Conservation (phyloP, 2,329 filamentous ascomycete genomes). For the Pyrenophora teres region DNA sequence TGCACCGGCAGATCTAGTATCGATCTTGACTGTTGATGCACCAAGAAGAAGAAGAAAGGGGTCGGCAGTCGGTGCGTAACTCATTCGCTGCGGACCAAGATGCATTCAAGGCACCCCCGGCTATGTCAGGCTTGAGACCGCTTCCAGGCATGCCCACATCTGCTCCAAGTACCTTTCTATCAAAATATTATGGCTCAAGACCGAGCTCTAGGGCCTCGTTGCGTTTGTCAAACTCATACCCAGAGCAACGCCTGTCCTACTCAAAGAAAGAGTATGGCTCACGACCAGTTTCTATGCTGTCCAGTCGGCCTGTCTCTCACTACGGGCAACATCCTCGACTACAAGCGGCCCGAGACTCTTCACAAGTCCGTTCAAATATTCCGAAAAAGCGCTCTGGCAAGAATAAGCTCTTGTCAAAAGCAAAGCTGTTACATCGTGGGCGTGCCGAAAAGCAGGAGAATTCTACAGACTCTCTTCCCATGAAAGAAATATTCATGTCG, state of each 20-base stretch:
- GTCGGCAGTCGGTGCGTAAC: not conserved
- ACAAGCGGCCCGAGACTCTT: constrained; percentile 1
- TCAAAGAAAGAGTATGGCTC: constrained; percentile 5
- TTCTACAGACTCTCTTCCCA: constrained; percentile 21
- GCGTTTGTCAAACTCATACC: constrained; percentile 1
- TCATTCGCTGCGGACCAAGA: not conserved
- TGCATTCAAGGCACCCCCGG: not conserved
- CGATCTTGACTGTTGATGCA: not conserved
- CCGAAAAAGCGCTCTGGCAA: constrained; percentile 1
- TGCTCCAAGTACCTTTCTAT: not conserved
- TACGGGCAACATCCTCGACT: constrained; percentile 7
- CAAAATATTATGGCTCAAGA: constrained; percentile 6
- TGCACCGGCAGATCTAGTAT: not conserved
- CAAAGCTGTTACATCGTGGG: not conserved
- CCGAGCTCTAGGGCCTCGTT: constrained; percentile 4
- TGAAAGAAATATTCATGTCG: constrained; percentile 66
- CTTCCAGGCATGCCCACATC: constrained; percentile 1
- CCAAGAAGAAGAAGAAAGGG: not conserved
- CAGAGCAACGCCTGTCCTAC: constrained; percentile 3
- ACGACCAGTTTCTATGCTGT: constrained; percentile 11
- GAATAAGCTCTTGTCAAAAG: constrained; percentile 1
- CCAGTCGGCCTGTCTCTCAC: constrained; percentile 7
- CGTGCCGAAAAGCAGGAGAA: not conserved
- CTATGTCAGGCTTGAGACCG: not conserved
- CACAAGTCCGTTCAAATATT: not conserved